phyloP scores from a whole-genome alignment of 805 yeast species.

The Saturnispora mendoncae region DNA sequence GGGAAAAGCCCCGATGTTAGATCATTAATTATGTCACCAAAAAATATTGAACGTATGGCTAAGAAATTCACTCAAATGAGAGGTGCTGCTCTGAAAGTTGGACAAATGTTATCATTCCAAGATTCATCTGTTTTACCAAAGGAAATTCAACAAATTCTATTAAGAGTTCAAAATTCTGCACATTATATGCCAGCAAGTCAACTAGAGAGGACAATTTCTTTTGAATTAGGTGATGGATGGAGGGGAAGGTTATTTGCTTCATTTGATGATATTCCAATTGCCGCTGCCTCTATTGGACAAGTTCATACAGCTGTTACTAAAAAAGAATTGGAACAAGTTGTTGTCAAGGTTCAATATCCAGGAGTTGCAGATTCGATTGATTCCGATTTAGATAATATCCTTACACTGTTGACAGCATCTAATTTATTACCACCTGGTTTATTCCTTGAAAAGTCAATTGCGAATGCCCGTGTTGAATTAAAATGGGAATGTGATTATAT shows the following conservation, averaged over 20 bases:
- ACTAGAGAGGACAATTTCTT: constrained; percentile 61
- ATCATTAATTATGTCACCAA: constrained; percentile 62
- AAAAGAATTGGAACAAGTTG: constrained; percentile 59
- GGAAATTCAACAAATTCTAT: constrained; percentile 71
- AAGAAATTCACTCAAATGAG: constrained; percentile 87
- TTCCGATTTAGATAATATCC: constrained; percentile 80
- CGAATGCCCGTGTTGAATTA: constrained; percentile 84
- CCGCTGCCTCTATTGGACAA: constrained; percentile 97
- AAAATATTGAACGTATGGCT: constrained; percentile 81
- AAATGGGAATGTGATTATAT: constrained; percentile 97
- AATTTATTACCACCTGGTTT: constrained; percentile 83
- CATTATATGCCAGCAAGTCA: constrained; percentile 95
- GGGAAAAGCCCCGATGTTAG: constrained; percentile 40
- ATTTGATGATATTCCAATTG: constrained; percentile 85
- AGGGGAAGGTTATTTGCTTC: constrained; percentile 50
- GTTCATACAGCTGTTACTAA: constrained; percentile 77
- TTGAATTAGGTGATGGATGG: constrained; percentile 79
- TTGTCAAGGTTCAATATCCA: constrained; percentile 94
- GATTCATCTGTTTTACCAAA: constrained; percentile 77
- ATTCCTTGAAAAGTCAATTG: constrained; percentile 84
- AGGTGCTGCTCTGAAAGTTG: constrained; percentile 96
- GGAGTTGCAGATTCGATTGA: constrained; percentile 93
- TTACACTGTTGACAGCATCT: constrained; percentile 78
- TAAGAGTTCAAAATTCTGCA: constrained; percentile 87
- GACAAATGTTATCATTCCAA: constrained; percentile 95